Evolutionary conservation across 2,329 filamentous ascomycete species (phyloP), one percentile per base, ranked within the genome.

Genomic region (Sarocladium brachiariae): DNA sequence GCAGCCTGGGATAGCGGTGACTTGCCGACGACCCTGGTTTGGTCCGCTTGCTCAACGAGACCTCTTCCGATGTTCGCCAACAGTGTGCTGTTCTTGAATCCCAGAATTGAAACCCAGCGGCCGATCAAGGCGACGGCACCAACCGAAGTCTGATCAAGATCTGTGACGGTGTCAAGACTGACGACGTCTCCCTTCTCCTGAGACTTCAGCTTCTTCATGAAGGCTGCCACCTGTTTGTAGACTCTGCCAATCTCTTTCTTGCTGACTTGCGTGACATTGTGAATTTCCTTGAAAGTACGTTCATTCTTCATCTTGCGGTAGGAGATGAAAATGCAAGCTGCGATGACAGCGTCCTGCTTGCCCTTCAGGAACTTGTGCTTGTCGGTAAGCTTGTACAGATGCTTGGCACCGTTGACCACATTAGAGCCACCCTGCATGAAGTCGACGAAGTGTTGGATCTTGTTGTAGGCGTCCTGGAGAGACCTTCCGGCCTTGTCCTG

Each of bases 211-310:
- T 84, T 84, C 61, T 85, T 83, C 62, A 97, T 79, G 70, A 95
- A 96, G 59, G 85, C 83, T 70, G 97, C 91, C 39, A 99, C 77
- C 52, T 83, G 76, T 74, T 99, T 99, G 79, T 96, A 99, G 21
- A 92, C 92, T 52, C 91, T 78, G 19, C 93, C 93, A 56, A 99
- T 96, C 64, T 99, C 95, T 72, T 97, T 97, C 75, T 97, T 96
- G 54, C 86, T 85, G 24, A 99, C 92, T 58, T 88, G 89, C 8
- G 93, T 99, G 65, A 97, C 76, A 54, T 89, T 86, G 71, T 88
- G 95, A 61, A 99, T 93, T 67, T 99, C 95, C 46, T 87, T 83
- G 72, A 99, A 99, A 3, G 90, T 95, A 57, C 93, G 87, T 4
- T 88, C 86, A 25, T 91, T 86, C 54, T 84, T 81, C 63, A 89